These are phyloP conservation scores for Tylopilus sp. DNA, from an alignment of 768 basidiomycete genomes.

Conservation along the genomic window DNA sequence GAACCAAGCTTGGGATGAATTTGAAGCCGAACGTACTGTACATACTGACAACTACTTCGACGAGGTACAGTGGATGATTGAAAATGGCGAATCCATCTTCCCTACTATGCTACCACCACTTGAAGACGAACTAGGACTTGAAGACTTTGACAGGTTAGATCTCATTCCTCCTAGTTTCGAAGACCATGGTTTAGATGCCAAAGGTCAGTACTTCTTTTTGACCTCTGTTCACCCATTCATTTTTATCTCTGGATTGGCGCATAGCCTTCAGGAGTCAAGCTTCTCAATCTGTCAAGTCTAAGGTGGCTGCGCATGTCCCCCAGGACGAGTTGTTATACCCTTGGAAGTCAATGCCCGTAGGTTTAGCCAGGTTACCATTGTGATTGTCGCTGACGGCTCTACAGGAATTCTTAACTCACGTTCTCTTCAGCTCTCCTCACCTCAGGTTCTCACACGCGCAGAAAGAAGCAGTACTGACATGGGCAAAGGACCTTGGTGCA, in stretches of 20 bases:
- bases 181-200: conserved; percentile 1
- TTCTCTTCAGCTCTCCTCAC: conserved; percentile 32
- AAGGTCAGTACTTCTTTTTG: not conserved
- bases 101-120: not conserved
- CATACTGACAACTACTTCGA: conserved; percentile 8
- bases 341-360: conserved; percentile 1
- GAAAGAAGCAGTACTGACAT: too few species aligned
- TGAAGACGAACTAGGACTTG: conserved; percentile 7
- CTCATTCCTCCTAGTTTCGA: not conserved
- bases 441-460: conserved; percentile 31
- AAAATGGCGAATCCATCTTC: conserved; percentile 1
- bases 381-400: not conserved
- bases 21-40: not conserved
- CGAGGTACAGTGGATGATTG: conserved; percentile 1
- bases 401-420: conserved; percentile 30
- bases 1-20: conserved; percentile 6
- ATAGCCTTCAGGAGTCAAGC: not conserved
- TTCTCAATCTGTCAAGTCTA: not conserved
- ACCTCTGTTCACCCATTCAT: too few species aligned
- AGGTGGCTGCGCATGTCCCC: not conserved
- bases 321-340: conserved; percentile 2
- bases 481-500: conserved; percentile 30
- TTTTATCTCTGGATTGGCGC: not conserved
- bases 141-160: not conserved
- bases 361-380: not conserved